These are phyloP conservation scores for Trametes cingulata DNA, from an alignment of 768 basidiomycete species.

Conservation along the genomic window DNA sequence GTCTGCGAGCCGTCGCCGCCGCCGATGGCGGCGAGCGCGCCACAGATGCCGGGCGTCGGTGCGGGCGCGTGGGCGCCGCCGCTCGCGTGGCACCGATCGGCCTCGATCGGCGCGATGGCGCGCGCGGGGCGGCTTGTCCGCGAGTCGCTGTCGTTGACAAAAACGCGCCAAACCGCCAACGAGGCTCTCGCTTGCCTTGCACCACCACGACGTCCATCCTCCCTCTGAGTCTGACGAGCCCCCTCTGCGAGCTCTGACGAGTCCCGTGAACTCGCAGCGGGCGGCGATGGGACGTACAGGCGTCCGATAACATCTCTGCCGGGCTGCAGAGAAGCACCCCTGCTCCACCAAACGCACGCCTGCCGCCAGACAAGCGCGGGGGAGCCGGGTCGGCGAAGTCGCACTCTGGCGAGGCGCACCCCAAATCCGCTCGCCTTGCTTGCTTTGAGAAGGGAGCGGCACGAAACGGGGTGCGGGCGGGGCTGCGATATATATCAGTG, in stretches of 20 bases:
- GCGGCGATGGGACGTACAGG: constrained; percentile 2
- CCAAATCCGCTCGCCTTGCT: constrained; percentile 4
- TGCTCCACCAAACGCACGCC: constrained; percentile 9
- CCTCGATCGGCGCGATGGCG: background rate
- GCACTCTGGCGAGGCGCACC: constrained; percentile 1
- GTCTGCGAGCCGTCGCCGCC: background rate
- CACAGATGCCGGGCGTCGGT: too few relatives aligned
- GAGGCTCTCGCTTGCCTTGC: background rate
- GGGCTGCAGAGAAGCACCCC: constrained; percentile 8
- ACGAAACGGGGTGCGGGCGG: background rate
- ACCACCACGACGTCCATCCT: background rate
- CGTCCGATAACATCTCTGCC: constrained; percentile 13
- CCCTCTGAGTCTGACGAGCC: background rate
- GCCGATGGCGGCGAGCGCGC: background rate
- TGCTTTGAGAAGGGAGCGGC: background rate
- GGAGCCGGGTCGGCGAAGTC: background rate
- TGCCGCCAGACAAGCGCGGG: constrained; percentile 1
- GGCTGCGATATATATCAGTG: constrained; percentile 1
- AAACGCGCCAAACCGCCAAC: background rate
- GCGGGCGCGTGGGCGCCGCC: background rate
- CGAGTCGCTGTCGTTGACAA: background rate
- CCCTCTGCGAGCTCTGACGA: background rate
- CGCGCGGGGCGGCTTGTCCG: too few relatives aligned
- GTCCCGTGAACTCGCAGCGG: background rate
- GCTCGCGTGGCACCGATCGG: constrained; percentile 8